These are phyloP conservation scores for Pichia sporocuriosa DNA, from an alignment of 805 yeast genomes.

Conservation along the genomic window DNA sequence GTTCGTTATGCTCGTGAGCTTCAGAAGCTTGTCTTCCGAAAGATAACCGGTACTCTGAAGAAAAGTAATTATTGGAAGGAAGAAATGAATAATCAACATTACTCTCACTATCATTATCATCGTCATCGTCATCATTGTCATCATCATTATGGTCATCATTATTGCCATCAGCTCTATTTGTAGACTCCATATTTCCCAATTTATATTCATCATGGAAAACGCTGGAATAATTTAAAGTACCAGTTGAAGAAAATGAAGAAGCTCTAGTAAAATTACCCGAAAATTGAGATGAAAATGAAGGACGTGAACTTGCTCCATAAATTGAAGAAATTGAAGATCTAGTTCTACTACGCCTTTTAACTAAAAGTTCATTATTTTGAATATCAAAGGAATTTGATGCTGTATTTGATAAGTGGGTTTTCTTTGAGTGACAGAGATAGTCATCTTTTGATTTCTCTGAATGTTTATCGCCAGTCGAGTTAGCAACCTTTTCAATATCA, in stretches of 20 bases:
- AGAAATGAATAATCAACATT: background rate
- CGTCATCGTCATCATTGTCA: conserved; percentile 2
- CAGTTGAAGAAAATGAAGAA: background rate
- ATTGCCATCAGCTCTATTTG: background rate
- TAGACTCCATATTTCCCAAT: no score
- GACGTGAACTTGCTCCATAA: conserved; percentile 9
- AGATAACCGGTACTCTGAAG: no score
- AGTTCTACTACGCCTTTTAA: conserved; percentile 2
- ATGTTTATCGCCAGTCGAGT: no score
- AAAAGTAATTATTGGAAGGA: no score
- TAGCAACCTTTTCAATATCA: conserved; percentile 1
- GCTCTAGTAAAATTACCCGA: conserved; percentile 8
- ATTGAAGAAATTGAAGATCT: conserved; percentile 17
- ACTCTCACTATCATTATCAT: background rate
- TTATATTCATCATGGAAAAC: no score
- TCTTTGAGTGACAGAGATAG: background rate
- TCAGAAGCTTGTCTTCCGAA: no score
- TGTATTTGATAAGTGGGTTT: no score
- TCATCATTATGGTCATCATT: background rate
- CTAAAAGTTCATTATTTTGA: no score
- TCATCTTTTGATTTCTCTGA: no score
- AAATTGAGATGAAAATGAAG: conserved; percentile 13
- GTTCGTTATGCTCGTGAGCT: background rate
- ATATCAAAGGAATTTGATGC: no score
- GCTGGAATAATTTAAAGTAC: background rate